Percentiles rank a stretch among this genome's conserved stretches.
Evolutionary conservation across 257 asterid species (phyloP).

Genomic region (Verbena officinalis): DNA sequence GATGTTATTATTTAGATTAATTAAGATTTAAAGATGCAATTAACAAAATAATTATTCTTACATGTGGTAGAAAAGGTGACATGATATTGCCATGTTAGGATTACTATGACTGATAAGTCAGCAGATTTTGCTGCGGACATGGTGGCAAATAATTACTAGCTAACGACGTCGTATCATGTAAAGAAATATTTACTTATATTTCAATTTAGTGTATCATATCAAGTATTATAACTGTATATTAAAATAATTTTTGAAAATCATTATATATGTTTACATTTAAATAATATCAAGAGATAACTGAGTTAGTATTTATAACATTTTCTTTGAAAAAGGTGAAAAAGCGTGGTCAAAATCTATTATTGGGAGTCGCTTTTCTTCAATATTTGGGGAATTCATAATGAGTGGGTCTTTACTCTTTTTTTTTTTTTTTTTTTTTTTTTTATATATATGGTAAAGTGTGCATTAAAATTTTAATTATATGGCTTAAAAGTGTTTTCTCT

Average conservation of each 20-base stretch:
- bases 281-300: too few species aligned
- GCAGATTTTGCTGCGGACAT: conserved; percentile 39
- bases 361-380: conserved; percentile 9
- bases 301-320: background rate
- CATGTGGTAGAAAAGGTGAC: conserved; percentile 10
- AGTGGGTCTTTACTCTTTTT: background rate
- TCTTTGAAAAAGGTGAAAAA: conserved; percentile 4
- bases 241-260: too few species aligned
- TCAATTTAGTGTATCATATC: too few species aligned
- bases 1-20: conserved; percentile 3
- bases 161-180: background rate
- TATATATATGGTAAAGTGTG: background rate
- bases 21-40: background rate
- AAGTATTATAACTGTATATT: too few species aligned
- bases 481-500: background rate
- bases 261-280: too few species aligned
- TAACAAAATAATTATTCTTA: conserved; percentile 1
- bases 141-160: conserved; percentile 13
- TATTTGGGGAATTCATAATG: background rate
- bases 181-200: too few species aligned
- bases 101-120: conserved; percentile 12
- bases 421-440: too few species aligned
- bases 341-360: conserved; percentile 6
- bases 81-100: conserved; percentile 48
- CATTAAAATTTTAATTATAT: background rate